Base-by-base conservation (phyloP, 164 flowering plant species). In the Vitis amurensis region DNA sequence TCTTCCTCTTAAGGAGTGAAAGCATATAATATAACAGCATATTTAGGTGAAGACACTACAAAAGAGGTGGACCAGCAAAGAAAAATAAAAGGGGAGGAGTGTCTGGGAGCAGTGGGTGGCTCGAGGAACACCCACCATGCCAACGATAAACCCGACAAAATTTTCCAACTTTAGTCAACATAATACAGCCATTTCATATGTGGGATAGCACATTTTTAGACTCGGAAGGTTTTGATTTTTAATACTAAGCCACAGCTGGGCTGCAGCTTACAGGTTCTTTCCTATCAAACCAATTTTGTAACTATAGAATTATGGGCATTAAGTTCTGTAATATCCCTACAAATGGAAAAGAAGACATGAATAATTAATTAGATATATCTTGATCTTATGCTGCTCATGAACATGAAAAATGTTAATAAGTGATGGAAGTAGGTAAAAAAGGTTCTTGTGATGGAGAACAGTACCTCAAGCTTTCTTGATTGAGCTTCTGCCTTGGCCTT, bases 401-500 rank as follows among this genome's bases (percentile, higher is more conserved):
- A 37, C 44, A 37, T 37, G 44, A 37, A 37, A 12, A 44, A 44
- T 44, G 59, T 57, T 62, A 31, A 68, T 0, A 5, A 53, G 2
- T 53, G 9, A 58, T 10, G 57, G 12, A 29, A 51, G 27, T 3
- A 37, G 37, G 1, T 12, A 19, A 59, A 51, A 68, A 3, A n/a
- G 59, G 17, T 17, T 37, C 44, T 37, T 16, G 53, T 9, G 30
- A n/a, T 7, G 16, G 19, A 1, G 27, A 23, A 23, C 27, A 72
- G 55, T 85, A 88, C 91, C 92, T 90, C 91, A 30, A 87, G 93
- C 78, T 90, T 90, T 77, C 83, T 87, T 17, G 93, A 86, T 71
- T 92, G 92, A 73, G 97, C 98, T 85, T 94, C 98, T 71, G 91
- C 97, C 79, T 92, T 92, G 59, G 98, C 98, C 73, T 50, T 89